Evolutionary conservation across 768 basidiomycete species (phyloP).

Genomic region (Lentinus brumalis): DNA sequence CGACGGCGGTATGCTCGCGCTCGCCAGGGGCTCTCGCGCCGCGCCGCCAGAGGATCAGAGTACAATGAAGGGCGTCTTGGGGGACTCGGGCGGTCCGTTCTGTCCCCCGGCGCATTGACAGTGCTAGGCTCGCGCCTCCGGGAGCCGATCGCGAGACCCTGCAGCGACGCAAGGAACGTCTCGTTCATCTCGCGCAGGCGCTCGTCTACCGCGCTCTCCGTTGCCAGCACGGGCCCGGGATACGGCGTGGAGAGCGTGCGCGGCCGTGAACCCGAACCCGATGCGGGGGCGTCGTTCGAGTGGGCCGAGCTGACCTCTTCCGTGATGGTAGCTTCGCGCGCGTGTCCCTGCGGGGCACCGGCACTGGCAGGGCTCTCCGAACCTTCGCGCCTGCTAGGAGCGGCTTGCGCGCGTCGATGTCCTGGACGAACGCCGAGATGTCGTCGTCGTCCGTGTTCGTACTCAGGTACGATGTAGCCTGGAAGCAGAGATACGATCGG

Average conservation of each 20-base stretch:
- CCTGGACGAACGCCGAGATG: conserved; percentile 75
- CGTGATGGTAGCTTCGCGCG: not conserved
- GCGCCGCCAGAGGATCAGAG: conserved; percentile 6
- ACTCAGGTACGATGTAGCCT: conserved; percentile 49
- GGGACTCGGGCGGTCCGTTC: not conserved
- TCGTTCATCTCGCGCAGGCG: conserved; percentile 67
- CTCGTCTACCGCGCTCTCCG: conserved; percentile 65
- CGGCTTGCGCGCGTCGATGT: conserved; percentile 72
- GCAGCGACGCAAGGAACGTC: conserved; percentile 62
- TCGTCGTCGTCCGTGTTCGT: conserved; percentile 71
- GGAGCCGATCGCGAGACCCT: conserved; percentile 47
- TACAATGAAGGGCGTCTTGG: not conserved
- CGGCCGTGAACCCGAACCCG: conserved; percentile 5
- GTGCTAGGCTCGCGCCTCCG: conserved; percentile 28
- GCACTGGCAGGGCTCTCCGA: not conserved
- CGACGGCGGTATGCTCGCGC: not conserved
- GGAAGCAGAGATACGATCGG: conserved; percentile 6
- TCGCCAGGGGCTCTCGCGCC: not conserved
- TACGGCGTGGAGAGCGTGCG: conserved; percentile 36
- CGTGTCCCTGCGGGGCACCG: not conserved
- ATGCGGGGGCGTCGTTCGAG: conserved; percentile 7
- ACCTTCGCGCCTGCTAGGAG: conserved; percentile 35
- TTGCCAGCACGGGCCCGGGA: conserved; percentile 61
- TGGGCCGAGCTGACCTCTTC: not conserved
- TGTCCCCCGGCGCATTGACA: not conserved